Base-by-base conservation (phyloP, 2,329 filamentous ascomycete genomes). In the Colletotrichum theobromicola region DNA sequence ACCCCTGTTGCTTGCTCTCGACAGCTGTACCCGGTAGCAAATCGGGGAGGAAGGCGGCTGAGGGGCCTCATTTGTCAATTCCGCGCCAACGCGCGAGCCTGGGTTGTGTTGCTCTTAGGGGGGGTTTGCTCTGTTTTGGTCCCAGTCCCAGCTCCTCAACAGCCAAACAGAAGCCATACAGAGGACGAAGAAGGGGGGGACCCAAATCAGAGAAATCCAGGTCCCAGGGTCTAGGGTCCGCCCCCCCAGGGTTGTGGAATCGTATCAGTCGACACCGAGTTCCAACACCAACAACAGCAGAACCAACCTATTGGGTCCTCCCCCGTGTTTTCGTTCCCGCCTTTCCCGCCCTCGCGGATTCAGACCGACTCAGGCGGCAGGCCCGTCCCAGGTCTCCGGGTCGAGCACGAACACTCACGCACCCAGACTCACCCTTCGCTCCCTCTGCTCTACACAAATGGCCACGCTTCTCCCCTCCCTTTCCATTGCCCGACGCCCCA, bases 261-360 rank as follows among this genome's bases (percentile, higher is more conserved):
- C 55, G 62, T 24, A 61, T 50, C 35, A 68, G 55, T 68, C 66
- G 66, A 68, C 32, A 68, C 53, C 66, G 46, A 68, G 57, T 37
- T 50, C 32, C 62, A 74, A 66, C 67, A 71, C 42, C 32, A 34
- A 46, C 34, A 61, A 72, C 68, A 70, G 50, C 68, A 67, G 35
- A 65, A 74, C 62, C 71, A 65, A 71, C 67, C 71, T 34, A 65
- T 66, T 70, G 71, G 71, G 67, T 74, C 67, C 72, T 63, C 71
- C 71, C 64, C 68, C 62, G 62, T 74, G 37, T 67, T 72, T 72
- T 63, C 62, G 68, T 74, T 72, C 72, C 62, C 72, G 72, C 67
- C 67, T 66, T 67, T 74, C 72, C 72, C 72, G 72, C 72, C 68
- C 34, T 74, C 55, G 72, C 62, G 72, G 72, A 67, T 55, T 74